Conservation (phyloP, 2,329 filamentous ascomycete genomes). For the Sporothrix pseudoabietina region DNA sequence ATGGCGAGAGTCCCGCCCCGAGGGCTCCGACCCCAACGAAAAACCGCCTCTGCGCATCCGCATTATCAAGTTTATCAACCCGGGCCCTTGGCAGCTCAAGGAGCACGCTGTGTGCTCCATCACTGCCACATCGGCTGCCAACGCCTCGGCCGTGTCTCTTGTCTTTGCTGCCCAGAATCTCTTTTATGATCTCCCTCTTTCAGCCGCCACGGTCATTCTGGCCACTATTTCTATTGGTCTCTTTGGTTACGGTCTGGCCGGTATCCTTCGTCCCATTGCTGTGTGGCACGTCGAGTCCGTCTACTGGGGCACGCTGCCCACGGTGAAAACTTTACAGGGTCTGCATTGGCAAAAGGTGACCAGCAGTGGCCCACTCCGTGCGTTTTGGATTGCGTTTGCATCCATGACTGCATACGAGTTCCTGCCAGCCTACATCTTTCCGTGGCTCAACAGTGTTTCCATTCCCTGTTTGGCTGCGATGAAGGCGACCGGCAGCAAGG, state of each 20-base stretch:
- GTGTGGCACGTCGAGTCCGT: conserved; percentile 60
- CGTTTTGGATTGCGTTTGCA: conserved; percentile 53
- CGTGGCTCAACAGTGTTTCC: conserved; percentile 58
- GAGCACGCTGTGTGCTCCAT: conserved; percentile 59
- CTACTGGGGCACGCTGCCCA: conserved; percentile 57
- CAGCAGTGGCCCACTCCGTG: conserved; percentile 53
- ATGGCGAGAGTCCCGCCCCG: conserved; percentile 46
- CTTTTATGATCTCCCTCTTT: conserved; percentile 54
- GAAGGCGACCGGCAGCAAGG: conserved; percentile 52
- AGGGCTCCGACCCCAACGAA: conserved; percentile 43
- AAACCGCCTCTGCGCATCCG: conserved; percentile 48
- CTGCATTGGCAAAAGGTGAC: conserved; percentile 57
- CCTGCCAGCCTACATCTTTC: conserved; percentile 58
- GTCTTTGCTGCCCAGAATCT: conserved; percentile 55
- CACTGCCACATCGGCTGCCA: conserved; percentile 57
- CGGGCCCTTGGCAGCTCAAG: conserved; percentile 56
- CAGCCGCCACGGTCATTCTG: conserved; percentile 51
- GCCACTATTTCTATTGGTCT: conserved; percentile 56
- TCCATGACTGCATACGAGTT: conserved; percentile 56
- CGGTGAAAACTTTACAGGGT: conserved; percentile 56
- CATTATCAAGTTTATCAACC: conserved; percentile 51
- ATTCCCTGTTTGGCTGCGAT: conserved; percentile 57
- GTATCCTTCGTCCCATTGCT: conserved; percentile 55
- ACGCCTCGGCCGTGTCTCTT: conserved; percentile 46
- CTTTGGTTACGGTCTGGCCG: conserved; percentile 58